A percentile compares a stretch with the other conserved stretches of the same genome.
Evolutionary conservation across 116 monocot species (phyloP).

Genomic region (Thalassia testudinum): DNA sequence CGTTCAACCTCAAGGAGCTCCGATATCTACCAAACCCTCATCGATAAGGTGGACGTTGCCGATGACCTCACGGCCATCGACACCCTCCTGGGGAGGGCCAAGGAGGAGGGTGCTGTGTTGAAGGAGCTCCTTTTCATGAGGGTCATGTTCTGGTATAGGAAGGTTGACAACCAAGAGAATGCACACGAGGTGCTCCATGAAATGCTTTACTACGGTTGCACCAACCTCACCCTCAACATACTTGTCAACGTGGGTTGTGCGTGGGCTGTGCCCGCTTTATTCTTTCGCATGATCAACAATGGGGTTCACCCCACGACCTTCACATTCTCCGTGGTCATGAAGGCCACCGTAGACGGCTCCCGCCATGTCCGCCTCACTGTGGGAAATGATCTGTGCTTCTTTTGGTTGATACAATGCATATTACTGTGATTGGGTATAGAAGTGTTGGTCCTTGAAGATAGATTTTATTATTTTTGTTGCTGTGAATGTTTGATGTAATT

Average conservation of each 20-base stretch:
- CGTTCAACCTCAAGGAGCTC: slow-evolving; percentile 48
- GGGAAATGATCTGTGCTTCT: too few species aligned
- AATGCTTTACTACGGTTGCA: slow-evolving; percentile 29
- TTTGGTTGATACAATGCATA: too few species aligned
- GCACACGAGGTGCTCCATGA: slow-evolving; percentile 48
- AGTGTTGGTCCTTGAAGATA: too few species aligned
- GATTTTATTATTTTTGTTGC: too few species aligned
- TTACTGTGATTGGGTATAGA: too few species aligned
- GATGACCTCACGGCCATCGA: slow-evolving; percentile 22
- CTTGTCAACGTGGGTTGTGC: slow-evolving; percentile 27
- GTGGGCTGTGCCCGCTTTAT: slow-evolving; percentile 17
- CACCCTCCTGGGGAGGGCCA: too few species aligned
- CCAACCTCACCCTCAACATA: slow-evolving; percentile 36
- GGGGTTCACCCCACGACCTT: slow-evolving; percentile 41
- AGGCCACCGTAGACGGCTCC: too few species aligned
- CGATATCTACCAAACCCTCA: slow-evolving; percentile 30
- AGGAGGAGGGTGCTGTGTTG: too few species aligned
- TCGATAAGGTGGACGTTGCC: slow-evolving; percentile 26
- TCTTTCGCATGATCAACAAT: slow-evolving; percentile 34
- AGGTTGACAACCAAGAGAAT: slow-evolving; percentile 26
- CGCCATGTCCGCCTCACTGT: too few species aligned
- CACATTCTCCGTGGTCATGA: slow-evolving; percentile 49
- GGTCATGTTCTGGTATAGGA: slow-evolving; percentile 32
- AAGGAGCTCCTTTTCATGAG: too few species aligned
- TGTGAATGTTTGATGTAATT: too few species aligned